Evolutionary conservation across 306 rosid species (phyloP), one percentile per base, ranked within the genome.

Genomic region (Acmispon strigosus): DNA sequence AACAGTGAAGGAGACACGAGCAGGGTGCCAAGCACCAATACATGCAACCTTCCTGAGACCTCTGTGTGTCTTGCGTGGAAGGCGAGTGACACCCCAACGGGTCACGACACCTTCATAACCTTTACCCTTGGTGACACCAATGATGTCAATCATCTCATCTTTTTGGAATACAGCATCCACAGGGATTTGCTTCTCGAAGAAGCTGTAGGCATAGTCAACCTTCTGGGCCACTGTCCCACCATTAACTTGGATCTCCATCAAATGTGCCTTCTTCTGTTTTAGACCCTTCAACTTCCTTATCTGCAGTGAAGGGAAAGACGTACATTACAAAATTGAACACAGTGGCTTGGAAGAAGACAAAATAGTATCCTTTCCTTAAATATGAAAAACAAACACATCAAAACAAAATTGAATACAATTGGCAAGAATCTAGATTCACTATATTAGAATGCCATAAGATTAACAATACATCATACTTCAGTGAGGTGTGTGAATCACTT

Each of bases 1-100:
- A 69, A 91, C 97, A 0, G 97, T 88, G 57, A 86, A 91, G 3
- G 97, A 91, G 27, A 91, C 97, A 60, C 97, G 84, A 2, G 97
- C 96, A 72, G 96, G 97, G 73, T 91, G 97, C 96, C 97, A 91
- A 1, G 97, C 92, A 84, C 97, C 97, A 72, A 91, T 91, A 80
- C 97, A 91, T 53, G 97, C 97, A 19, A 91, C 97, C 89, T 91
- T 91, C 79, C 97, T 78, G 11, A 91, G 82, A 78, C 97, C 97
- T 52, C 97, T 85, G 56, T 88, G 97, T 0, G 97, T 88, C 88
- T 91, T 91, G 18, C 96, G 92, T 0, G 97, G 97, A 43, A 91
- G 97, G 1, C 97, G 88, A 41, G 97, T 91, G 9, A 91, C 97
- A 39, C 97, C 97, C 97, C 96, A 91, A 3, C 96, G 86, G 47